Percentiles rank a stretch among this genome's conserved stretches.
phyloP scores from a whole-genome alignment of 2,329 filamentous ascomycete species.

The Shiraia sp. region DNA sequence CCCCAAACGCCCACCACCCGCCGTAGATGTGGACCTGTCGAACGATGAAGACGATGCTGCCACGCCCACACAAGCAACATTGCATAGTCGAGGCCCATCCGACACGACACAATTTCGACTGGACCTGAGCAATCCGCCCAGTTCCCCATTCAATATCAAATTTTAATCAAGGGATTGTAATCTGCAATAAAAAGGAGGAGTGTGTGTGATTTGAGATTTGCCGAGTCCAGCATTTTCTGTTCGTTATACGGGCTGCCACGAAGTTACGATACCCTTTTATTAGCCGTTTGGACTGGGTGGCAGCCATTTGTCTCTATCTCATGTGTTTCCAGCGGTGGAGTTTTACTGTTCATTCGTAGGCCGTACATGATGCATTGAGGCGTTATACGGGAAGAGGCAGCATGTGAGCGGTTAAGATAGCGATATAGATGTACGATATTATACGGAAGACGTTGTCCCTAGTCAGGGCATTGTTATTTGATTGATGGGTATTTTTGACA shows the following conservation, averaged over 20 bases:
- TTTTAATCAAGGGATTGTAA: conserved; percentile 29
- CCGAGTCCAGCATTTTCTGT: conserved; percentile 29
- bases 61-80: conserved; percentile 38
- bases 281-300: conserved; percentile 34
- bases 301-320: conserved; percentile 29
- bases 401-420: conserved; percentile 22
- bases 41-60: conserved; percentile 37
- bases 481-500: too few relatives aligned
- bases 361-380: conserved; percentile 25
- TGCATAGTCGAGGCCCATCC: conserved; percentile 36
- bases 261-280: conserved; percentile 41
- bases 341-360: conserved; percentile 31
- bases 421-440: conserved; percentile 24
- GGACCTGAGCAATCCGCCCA: conserved; percentile 40
- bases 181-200: conserved; percentile 8
- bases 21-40: conserved; percentile 24
- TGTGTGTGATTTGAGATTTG: conserved; percentile 21
- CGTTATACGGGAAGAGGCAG: conserved; percentile 18
- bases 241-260: conserved; percentile 30
- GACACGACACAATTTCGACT: conserved; percentile 40
- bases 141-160: conserved; percentile 45
- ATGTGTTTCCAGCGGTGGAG: conserved; percentile 39
- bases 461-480: too few relatives aligned
- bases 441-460: background rate
- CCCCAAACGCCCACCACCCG: conserved; percentile 29